phyloP scores from a whole-genome alignment of 176 grass and related monocot species.

The Carex cristatella region DNA sequence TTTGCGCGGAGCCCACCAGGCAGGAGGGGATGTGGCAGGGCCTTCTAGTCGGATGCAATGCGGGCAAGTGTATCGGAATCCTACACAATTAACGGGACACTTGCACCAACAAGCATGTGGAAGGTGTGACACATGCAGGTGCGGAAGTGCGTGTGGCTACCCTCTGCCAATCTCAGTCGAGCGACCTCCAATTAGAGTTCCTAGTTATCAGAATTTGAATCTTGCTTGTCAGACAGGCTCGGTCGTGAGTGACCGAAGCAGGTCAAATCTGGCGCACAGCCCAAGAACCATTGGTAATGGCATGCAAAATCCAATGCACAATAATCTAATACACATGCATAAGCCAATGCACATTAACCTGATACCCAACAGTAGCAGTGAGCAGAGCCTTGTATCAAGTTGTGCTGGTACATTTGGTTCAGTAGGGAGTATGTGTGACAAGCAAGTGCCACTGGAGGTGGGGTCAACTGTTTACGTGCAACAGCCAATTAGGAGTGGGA shows the following conservation, averaged over 20 bases:
- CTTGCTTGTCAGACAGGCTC: neutral
- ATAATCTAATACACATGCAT: neutral
- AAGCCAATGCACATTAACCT: neutral
- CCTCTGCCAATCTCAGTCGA: neutral
- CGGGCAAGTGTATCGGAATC: neutral
- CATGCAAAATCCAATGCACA: neutral
- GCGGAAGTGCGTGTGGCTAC: neutral
- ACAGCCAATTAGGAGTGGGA: neutral
- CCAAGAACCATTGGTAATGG: neutral
- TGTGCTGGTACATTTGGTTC: neutral
- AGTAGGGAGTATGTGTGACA: neutral
- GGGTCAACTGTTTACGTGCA: neutral
- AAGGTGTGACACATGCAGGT: neutral
- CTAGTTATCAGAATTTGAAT: conserved; percentile 15
- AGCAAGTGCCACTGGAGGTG: neutral
- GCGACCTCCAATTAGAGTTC: neutral
- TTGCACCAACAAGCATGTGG: neutral
- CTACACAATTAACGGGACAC: neutral
- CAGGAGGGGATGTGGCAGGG: neutral
- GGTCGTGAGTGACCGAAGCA: neutral
- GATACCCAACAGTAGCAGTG: neutral
- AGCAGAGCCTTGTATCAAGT: neutral
- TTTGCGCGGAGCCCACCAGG: neutral
- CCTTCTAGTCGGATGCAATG: neutral
- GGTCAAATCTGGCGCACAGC: neutral